These are phyloP conservation scores for Typha latifolia DNA, from an alignment of 176 grass and related monocot genomes.

Conservation along the genomic window DNA sequence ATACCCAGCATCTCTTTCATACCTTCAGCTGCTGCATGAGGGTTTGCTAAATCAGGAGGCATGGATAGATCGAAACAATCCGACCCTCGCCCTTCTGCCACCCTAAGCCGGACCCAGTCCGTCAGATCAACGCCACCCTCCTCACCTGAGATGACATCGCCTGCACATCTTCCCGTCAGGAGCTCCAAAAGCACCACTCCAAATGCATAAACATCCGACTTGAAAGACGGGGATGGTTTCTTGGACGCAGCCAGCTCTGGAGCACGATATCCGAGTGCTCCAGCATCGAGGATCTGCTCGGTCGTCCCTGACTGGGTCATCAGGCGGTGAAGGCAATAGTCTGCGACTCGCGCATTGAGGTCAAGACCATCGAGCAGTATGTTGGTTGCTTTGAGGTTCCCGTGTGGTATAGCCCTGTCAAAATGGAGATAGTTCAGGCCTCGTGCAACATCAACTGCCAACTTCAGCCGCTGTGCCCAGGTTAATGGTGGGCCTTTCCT, in stretches of 20 bases:
- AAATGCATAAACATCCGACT: slow-evolving; percentile 79
- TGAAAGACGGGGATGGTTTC: slow-evolving; percentile 84
- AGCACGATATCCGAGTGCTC: slow-evolving; percentile 76
- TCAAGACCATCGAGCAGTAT: slow-evolving; percentile 83
- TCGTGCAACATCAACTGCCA: slow-evolving; percentile 60
- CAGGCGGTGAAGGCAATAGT: slow-evolving; percentile 91
- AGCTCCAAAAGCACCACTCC: slow-evolving; percentile 82
- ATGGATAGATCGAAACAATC: slow-evolving; percentile 70
- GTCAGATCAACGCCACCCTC: slow-evolving; percentile 68
- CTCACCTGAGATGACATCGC: slow-evolving; percentile 40
- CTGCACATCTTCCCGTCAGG: slow-evolving; percentile 57
- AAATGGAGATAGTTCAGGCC: slow-evolving; percentile 99
- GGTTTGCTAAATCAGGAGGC: slow-evolving; percentile 51
- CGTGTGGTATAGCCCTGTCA: slow-evolving; percentile 80
- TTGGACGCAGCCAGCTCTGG: slow-evolving; percentile 73
- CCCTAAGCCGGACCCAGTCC: slow-evolving; percentile 65
- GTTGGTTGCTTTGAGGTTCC: slow-evolving; percentile 93
- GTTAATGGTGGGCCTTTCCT: slow-evolving; percentile 77
- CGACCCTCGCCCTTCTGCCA: slow-evolving; percentile 56
- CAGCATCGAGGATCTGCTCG: slow-evolving; percentile 75
- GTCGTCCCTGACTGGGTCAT: slow-evolving; percentile 64
- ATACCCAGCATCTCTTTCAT: slow-evolving; percentile 90
- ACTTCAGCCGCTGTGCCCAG: slow-evolving; percentile 89
- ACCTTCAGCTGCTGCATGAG: slow-evolving; percentile 44
- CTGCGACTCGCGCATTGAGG: slow-evolving; percentile 62